phyloP scores from a whole-genome alignment of 2,329 filamentous ascomycete species.

The Aspergillus fijiensis region DNA sequence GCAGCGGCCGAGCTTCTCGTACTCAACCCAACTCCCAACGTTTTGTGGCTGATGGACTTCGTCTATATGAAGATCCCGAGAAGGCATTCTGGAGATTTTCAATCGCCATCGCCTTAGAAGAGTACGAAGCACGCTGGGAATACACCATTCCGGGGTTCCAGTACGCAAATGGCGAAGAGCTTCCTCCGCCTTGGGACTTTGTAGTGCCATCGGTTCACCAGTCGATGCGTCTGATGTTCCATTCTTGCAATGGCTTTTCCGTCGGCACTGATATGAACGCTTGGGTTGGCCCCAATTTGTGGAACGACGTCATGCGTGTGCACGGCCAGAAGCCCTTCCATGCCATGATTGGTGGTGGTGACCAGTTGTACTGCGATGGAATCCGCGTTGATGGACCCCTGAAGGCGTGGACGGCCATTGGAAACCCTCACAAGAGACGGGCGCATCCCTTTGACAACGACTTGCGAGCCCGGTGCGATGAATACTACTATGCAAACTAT shows the following conservation, averaged over 20 bases:
- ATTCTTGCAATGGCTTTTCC: slow-evolving; percentile 68
- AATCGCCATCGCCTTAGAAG: slow-evolving; percentile 64
- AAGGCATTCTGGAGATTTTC: slow-evolving; percentile 62
- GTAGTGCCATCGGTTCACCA: slow-evolving; percentile 59
- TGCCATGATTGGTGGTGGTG: slow-evolving; percentile 82
- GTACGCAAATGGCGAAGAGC: slow-evolving; percentile 59
- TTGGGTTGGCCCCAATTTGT: slow-evolving; percentile 62
- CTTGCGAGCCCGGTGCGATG: slow-evolving; percentile 59
- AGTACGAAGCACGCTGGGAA: slow-evolving; percentile 73
- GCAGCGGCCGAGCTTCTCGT: slow-evolving; percentile 21
- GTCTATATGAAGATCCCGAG: slow-evolving; percentile 59
- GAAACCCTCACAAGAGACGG: slow-evolving; percentile 60
- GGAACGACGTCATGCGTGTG: slow-evolving; percentile 64
- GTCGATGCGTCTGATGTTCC: slow-evolving; percentile 69
- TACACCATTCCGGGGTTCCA: slow-evolving; percentile 70
- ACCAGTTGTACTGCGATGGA: slow-evolving; percentile 77
- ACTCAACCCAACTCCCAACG: slow-evolving; percentile 18
- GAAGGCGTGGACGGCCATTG: slow-evolving; percentile 61
- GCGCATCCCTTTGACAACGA: slow-evolving; percentile 65
- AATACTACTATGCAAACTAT: slow-evolving; percentile 64
- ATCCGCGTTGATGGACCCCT: slow-evolving; percentile 83
- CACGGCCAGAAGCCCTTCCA: slow-evolving; percentile 62
- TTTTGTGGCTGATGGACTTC: slow-evolving; percentile 48
- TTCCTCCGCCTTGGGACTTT: slow-evolving; percentile 54
- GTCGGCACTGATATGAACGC: slow-evolving; percentile 64